phyloP scores from a whole-genome alignment of 2,329 filamentous ascomycete genomes.

The Sarocladium strictum region DNA sequence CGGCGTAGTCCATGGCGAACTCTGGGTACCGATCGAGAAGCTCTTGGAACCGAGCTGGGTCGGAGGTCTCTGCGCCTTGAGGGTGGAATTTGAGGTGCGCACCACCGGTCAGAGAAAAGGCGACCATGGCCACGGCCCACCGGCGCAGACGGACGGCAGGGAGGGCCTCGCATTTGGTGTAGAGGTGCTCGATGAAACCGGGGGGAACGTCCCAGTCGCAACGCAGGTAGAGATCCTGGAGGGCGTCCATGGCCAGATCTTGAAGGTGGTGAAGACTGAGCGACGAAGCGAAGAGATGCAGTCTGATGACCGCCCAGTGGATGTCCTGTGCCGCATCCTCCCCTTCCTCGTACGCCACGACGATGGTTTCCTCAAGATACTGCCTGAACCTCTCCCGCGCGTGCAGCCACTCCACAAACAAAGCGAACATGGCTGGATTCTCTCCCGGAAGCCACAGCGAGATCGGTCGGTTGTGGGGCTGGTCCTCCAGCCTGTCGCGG shows the following conservation, averaged over 20 bases:
- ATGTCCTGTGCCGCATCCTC: constrained; percentile 31
- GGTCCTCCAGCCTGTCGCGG: constrained; percentile 35
- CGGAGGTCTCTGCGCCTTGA: constrained; percentile 21
- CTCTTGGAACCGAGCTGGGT: constrained; percentile 29
- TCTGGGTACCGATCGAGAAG: constrained; percentile 39
- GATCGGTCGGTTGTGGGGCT: constrained; percentile 14
- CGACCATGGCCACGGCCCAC: constrained; percentile 56
- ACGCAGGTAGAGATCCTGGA: constrained; percentile 53
- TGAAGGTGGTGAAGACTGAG: constrained; percentile 45
- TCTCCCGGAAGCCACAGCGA: constrained; percentile 39
- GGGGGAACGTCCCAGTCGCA: constrained; percentile 53
- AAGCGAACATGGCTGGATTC: constrained; percentile 44
- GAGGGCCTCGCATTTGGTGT: constrained; percentile 44
- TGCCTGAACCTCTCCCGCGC: constrained; percentile 31
- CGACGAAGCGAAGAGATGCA: constrained; percentile 52
- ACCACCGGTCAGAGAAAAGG: constrained; percentile 42
- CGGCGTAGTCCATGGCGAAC: constrained; percentile 43
- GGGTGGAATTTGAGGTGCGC: constrained; percentile 19
- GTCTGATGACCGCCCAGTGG: constrained; percentile 50
- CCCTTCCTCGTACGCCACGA: constrained; percentile 20
- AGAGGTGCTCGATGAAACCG: constrained; percentile 44
- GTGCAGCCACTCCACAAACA: constrained; percentile 49
- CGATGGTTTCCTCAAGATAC: constrained; percentile 36
- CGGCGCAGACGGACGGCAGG: constrained; percentile 47
- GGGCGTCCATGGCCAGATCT: constrained; percentile 50